Conservation (phyloP, 2,329 filamentous ascomycete species). For the Bipolaris zeicola region DNA sequence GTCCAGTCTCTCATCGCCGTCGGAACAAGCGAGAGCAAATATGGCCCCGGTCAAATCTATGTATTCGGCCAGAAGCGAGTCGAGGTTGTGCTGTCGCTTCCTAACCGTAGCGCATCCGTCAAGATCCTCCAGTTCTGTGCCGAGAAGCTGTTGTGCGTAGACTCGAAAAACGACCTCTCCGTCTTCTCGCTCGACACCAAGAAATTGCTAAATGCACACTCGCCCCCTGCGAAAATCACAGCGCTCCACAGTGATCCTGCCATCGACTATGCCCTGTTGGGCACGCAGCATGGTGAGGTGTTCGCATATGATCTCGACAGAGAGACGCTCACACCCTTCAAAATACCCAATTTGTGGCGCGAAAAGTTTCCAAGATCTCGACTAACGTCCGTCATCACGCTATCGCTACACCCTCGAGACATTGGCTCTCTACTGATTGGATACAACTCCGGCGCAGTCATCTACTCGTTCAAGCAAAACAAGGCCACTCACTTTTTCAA, state of each 20-base stretch:
- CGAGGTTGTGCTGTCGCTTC: constrained; percentile 72
- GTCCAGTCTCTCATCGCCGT: constrained; percentile 92
- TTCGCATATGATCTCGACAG: constrained; percentile 93
- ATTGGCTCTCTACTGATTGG: constrained; percentile 89
- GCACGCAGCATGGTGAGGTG: constrained; percentile 80
- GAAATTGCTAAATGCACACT: constrained; percentile 69
- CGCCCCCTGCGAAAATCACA: constrained; percentile 76
- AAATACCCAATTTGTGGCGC: constrained; percentile 85
- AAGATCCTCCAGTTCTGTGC: constrained; percentile 81
- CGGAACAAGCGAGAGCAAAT: constrained; percentile 85
- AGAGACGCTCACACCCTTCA: constrained; percentile 74
- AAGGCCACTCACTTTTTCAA: constrained; percentile 77
- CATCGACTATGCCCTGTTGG: constrained; percentile 91
- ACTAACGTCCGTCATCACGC: constrained; percentile 69
- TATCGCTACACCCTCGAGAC: constrained; percentile 88
- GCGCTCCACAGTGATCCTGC: constrained; percentile 82
- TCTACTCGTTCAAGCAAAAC: constrained; percentile 95
- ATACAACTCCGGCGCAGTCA: constrained; percentile 85
- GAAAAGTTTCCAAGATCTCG: constrained; percentile 71
- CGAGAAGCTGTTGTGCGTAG: constrained; percentile 82
- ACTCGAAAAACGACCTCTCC: constrained; percentile 82
- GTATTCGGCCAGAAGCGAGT: constrained; percentile 84
- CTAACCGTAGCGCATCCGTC: constrained; percentile 71
- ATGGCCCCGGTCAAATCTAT: constrained; percentile 85
- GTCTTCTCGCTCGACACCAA: constrained; percentile 81